Evolutionary conservation across 2,329 filamentous ascomycete genomes (phyloP), one percentile per base, ranked within the genome.

Genomic region (Cadophora luteo-olivacea): DNA sequence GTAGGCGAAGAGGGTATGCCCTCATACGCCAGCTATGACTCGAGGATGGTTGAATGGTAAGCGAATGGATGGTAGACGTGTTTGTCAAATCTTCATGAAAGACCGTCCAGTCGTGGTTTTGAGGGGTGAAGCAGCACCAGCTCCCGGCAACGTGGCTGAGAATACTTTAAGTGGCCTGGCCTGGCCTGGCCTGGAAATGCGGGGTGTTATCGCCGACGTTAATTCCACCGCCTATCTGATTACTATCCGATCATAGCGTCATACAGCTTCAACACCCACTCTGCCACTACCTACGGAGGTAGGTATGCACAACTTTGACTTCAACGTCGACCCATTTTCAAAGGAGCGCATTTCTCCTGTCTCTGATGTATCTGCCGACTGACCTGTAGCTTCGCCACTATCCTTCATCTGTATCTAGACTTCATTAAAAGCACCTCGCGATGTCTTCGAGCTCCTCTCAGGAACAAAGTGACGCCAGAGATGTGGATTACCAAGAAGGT

Each of bases 401-500:
- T 25, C n/a, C 4, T 24, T 1, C 33, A 14, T 25, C 55, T 55
- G 19, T 7, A 32, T 52, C 9, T 36, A n/a, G 9, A 33, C 16
- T 24, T 48, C 29, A 22, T 61, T 36, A 61, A 3, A 16, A 45
- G 3, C 1, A 14, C 24, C 24, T 22, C 36, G n/a, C n/a, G 22
- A 52, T 63, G 61, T 64, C 61, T 8, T 54, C 41, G 11, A 58
- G 38, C 16, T 33, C 38, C 48, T 2, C 41, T 24, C 12, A 41
- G 29, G 41, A 66, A 11, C 29, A 51, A 3, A 51, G 24, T 33
- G 54, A 49, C 52, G 64, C 25, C 12, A 33, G 45, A 29, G 64
- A 61, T 29, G 29, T 61, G 29, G 64, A 66, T 45, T 33, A 61
- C 61, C 25, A 63, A 36, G 45, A 52, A 24, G 41, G 25, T 32